Evolutionary conservation across 2,329 filamentous ascomycete species (phyloP), one percentile per base, ranked within the genome.

Genomic region (Tolypocladium amazonense): DNA sequence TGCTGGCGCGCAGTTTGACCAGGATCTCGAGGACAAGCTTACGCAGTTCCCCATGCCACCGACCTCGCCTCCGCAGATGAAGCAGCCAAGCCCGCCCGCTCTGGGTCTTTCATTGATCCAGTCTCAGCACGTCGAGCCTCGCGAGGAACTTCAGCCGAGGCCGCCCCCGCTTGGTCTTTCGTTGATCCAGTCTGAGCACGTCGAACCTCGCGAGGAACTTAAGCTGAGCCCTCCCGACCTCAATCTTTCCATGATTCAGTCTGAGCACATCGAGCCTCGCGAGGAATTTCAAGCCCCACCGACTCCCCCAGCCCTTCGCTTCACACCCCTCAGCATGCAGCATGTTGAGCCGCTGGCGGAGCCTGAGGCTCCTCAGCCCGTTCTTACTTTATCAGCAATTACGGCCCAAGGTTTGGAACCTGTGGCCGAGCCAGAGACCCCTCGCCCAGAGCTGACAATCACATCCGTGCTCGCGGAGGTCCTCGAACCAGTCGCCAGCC

Each of bases 21-120:
- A 69, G 18, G 77, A 79, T 30, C 76, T 84, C 68, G 78, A 77
- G 23, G 76, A 79, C 60, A 81, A 79, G 65, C 71, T 85, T 56
- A 76, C 78, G 20, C 76, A 78, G 63, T 84, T 84, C 72, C 81
- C 82, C 2, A 75, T 79, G 15, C 82, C 82, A 5, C 81, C 81
- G 0, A 73, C 73, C 0, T 75, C 76, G n/a, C 66, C 73, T 4
- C 66, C 70, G 0, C 67, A 56, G n/a, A 41, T 67, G 7, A 67
- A 74, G 45, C 58, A 71, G 25, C 67, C 71, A 1, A 65, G 70
- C 12, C 66, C 68, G 1, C 73, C 75, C 5, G 66, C 70, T 0
- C 70, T 82, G 37, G 74, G 68, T 52, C 68, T 82, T 41, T 81
- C 81, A 1, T 65, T 62, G 1, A 76, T 83, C 23, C 73, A 77